Evolutionary conservation across 257 asterid genomes (phyloP).

Genomic region (Knoxia roxburghii): DNA sequence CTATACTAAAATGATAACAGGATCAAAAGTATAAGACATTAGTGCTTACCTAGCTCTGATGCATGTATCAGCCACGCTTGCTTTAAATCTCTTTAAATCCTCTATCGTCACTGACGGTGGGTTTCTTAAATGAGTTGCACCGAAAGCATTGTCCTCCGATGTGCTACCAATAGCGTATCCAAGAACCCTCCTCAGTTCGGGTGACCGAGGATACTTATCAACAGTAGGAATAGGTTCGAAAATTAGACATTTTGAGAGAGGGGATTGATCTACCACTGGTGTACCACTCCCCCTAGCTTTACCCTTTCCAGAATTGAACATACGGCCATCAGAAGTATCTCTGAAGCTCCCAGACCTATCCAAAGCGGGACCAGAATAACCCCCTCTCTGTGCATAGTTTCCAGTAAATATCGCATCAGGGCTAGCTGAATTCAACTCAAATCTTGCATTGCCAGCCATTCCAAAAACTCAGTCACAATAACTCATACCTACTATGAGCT

Average conservation of each 20-base stretch:
- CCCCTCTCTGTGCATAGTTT: slow-evolving; percentile 62
- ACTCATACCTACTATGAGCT: slow-evolving; percentile 32
- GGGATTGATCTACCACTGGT: slow-evolving; percentile 51
- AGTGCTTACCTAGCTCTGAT: slow-evolving; percentile 61
- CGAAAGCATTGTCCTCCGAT: slow-evolving; percentile 61
- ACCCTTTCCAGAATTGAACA: slow-evolving; percentile 53
- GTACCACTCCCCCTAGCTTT: slow-evolving; percentile 52
- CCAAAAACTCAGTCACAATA: slow-evolving; percentile 19
- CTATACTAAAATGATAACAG: background rate
- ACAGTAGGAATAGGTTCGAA: slow-evolving; percentile 65
- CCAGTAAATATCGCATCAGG: slow-evolving; percentile 64
- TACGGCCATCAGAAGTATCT: slow-evolving; percentile 62
- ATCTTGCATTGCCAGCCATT: slow-evolving; percentile 85
- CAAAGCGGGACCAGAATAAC: slow-evolving; percentile 52
- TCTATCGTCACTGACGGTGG: slow-evolving; percentile 61
- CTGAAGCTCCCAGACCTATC: slow-evolving; percentile 81
- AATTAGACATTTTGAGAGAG: slow-evolving; percentile 55
- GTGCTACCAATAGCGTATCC: slow-evolving; percentile 52
- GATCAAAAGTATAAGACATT: slow-evolving; percentile 8
- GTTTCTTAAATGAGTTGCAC: slow-evolving; percentile 54
- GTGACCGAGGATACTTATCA: slow-evolving; percentile 48
- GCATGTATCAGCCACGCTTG: slow-evolving; percentile 54
- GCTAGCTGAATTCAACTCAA: slow-evolving; percentile 63
- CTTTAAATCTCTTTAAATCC: slow-evolving; percentile 59
- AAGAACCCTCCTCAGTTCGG: slow-evolving; percentile 66